A percentile compares a stretch with the other conserved stretches of the same genome.
phyloP scores from a whole-genome alignment of 2,329 filamentous ascomycete genomes.

The Mycosphaerelloides madeirae region DNA sequence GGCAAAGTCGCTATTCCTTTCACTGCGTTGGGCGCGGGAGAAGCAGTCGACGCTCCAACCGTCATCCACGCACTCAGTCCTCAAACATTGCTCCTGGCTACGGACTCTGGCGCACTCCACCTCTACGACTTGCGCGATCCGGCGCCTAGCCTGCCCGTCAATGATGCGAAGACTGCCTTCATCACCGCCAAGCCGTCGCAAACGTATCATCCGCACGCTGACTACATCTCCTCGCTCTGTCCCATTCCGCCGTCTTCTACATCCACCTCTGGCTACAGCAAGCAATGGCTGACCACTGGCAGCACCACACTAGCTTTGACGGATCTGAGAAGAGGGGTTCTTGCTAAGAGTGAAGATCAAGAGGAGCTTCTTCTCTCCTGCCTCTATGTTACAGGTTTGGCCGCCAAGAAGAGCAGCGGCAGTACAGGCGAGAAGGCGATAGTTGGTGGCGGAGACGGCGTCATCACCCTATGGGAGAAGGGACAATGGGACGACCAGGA shows the following conservation, averaged over 20 bases:
- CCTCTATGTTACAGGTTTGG: constrained; percentile 70
- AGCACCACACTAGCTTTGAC: constrained; percentile 87
- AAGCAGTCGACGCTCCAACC: constrained; percentile 65
- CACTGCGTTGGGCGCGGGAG: constrained; percentile 39
- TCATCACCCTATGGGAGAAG: constrained; percentile 89
- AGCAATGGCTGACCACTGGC: constrained; percentile 92
- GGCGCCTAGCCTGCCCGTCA: constrained; percentile 42
- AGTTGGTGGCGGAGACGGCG: constrained; percentile 72
- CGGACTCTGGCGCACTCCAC: constrained; percentile 84
- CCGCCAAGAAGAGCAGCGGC: constrained; percentile 56
- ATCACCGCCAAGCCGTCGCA: constrained; percentile 62
- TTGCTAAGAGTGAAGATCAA: constrained; percentile 88
- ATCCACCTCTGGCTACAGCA: constrained; percentile 82
- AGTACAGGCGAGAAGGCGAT: constrained; percentile 71
- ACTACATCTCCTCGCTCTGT: constrained; percentile 86
- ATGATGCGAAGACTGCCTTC: constrained; percentile 39
- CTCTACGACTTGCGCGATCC: constrained; percentile 70
- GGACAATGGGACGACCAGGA: constrained; percentile 95
- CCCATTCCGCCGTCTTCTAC: constrained; percentile 73
- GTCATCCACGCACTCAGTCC: constrained; percentile 79
- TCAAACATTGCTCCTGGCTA: constrained; percentile 80
- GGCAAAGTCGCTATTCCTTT: constrained; percentile 76
- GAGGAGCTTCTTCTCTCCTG: constrained; percentile 88
- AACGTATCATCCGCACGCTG: constrained; percentile 80
- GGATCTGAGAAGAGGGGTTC: constrained; percentile 77